Evolutionary conservation across 106 monocot species (phyloP), one percentile per base, ranked within the genome.

Genomic region (Chionographis japonica): DNA sequence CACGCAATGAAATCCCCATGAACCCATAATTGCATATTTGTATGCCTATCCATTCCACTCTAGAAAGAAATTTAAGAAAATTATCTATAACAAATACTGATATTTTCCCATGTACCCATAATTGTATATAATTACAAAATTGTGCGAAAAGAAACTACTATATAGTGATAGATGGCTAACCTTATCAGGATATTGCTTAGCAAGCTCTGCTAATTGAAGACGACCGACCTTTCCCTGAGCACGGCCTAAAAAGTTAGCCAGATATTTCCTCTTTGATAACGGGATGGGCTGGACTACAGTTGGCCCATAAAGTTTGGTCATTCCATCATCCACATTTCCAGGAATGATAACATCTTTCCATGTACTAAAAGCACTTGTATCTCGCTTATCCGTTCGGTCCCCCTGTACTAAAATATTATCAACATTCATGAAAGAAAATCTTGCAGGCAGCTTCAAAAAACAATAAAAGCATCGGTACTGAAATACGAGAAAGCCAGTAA

Each of bases 261-360:
- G 61, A 52, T 92, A 85, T 63, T 89, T 92, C 74, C 97, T 90
- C 60, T 80, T 87, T 58, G 89, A 86, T 61, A 98, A 78, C 38
- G 97, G 89, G 53, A 92, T 62, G 59, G 97, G 97, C 74, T 79
- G 65, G 17, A 92, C 86, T 8, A 73, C 43, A 27, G 72, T 52
- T 20, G 85, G 71, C 3, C 77, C 85, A 72, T 68, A 55, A 60
- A 75, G 56, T 58, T 66, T 73, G 39, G 87, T 92, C 85, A 98
- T 83, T 35, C 78, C 80, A 85, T 98, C 97, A 67, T 98, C 92
- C 61, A 98, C 92, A 85, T 98, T 92, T 12, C 97, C 97, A 68
- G 97, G 97, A 40, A 98, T 90, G 42, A 98, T 90, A 58, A 98
- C 90, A 75, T 98, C 97, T 78, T 98, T 98, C 97, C 92, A 98